These are phyloP conservation scores for Oryza glaberrima DNA, from an alignment of 176 grass and related monocot species.

Conservation along the genomic window DNA sequence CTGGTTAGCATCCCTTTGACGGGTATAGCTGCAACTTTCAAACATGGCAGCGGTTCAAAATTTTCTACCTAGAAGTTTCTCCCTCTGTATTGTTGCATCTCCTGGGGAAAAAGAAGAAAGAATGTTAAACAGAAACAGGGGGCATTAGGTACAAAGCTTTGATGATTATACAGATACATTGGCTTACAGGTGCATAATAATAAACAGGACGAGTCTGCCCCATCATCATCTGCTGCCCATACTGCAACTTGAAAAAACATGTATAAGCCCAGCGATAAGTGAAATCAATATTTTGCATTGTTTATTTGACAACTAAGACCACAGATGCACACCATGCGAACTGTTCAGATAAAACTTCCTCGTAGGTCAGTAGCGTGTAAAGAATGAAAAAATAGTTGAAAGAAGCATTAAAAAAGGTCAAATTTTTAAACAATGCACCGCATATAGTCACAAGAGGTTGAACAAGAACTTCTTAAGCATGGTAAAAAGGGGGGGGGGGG, in stretches of 20 bases:
- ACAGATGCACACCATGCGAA: neutral
- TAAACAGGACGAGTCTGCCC: constrained; percentile 64
- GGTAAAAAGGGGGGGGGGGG: neutral
- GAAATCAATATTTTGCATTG: neutral
- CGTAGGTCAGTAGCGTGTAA: neutral
- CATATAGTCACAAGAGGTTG: neutral
- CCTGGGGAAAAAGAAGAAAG: constrained; percentile 19
- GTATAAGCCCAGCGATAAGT: neutral
- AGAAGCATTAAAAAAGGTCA: neutral
- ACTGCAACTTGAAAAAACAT: constrained; percentile 44
- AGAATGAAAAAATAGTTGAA: neutral
- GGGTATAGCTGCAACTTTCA: constrained; percentile 10
- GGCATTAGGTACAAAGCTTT: neutral
- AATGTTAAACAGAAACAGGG: neutral
- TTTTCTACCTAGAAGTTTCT: constrained; percentile 60
- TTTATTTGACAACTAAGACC: neutral
- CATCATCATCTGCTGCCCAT: constrained; percentile 77
- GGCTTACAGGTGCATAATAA: constrained; percentile 66
- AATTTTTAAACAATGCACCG: neutral
- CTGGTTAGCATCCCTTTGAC: constrained; percentile 33
- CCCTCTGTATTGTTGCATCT: constrained; percentile 65
- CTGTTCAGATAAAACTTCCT: neutral
- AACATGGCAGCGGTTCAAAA: constrained; percentile 34
- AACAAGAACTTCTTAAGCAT: neutral
- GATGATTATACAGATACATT: neutral